Percentiles rank a stretch among this genome's conserved stretches.
Conservation (phyloP, 2,329 filamentous ascomycete genomes). For the Xylaria arbuscula region DNA sequence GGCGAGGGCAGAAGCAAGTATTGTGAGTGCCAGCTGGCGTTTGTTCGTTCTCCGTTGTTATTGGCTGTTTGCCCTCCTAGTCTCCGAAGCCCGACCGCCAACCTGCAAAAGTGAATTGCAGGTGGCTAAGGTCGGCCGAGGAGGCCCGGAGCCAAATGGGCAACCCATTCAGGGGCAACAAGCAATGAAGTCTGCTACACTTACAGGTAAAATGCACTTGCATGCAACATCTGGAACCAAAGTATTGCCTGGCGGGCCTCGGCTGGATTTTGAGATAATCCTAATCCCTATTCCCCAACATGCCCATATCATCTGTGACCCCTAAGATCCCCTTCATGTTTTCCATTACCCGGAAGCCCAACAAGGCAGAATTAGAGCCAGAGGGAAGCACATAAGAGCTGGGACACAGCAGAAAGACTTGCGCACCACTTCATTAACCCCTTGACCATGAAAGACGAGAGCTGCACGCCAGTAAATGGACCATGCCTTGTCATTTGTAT, state of each 20-base stretch:
- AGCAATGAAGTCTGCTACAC: constrained; percentile 34
- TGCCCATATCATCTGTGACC: constrained; percentile 35
- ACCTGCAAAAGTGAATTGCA: constrained; percentile 44
- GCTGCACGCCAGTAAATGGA: constrained; percentile 17
- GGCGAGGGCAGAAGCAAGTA: constrained; percentile 35
- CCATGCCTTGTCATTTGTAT: constrained; percentile 35
- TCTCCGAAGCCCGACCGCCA: constrained; percentile 29
- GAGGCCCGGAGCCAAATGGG: constrained; percentile 27
- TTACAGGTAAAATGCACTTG: constrained; percentile 38
- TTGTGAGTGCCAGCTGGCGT: constrained; percentile 43
- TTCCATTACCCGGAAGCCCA: constrained; percentile 18
- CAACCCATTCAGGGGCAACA: constrained; percentile 25
- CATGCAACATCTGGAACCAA: constrained; percentile 23
- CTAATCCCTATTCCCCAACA: constrained; percentile 11
- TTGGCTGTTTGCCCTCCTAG: constrained; percentile 37
- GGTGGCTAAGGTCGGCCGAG: constrained; percentile 23
- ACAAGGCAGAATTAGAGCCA: constrained; percentile 29
- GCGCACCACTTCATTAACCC: constrained; percentile 25
- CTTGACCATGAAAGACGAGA: constrained; percentile 34
- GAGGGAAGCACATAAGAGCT: constrained; percentile 25
- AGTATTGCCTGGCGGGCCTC: constrained; percentile 32
- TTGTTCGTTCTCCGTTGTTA: constrained; percentile 43
- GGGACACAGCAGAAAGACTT: constrained; percentile 24
- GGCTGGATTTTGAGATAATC: constrained; percentile 20
- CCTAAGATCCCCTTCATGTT: constrained; percentile 35